Evolutionary conservation across 106 monocot species (phyloP), one percentile per base, ranked within the genome.

Genomic region (Narthecium ossifragum): DNA sequence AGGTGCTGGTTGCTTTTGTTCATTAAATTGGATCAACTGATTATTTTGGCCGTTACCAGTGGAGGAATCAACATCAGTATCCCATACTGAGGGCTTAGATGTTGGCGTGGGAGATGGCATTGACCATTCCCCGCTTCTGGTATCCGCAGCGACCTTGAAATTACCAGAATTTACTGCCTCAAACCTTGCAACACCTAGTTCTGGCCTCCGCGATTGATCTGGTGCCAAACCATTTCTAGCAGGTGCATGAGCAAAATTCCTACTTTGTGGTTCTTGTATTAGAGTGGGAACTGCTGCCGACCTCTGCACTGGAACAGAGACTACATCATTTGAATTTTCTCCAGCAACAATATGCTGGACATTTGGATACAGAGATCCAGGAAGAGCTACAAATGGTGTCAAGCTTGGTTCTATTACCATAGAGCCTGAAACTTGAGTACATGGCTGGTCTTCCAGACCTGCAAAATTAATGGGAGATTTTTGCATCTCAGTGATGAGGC

Each of bases 31-130:
- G 26, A 30, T 25, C 0, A 31, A 39, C 18, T 30, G 27, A 64
- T 31, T 40, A 13, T 6, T 57, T 27, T 53, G 59, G 24, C 26
- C 57, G 51, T 38, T 51, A 51, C 58, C 63, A 43, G 66, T 23
- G 15, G 55, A 37, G 29, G 61, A 66, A 45, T 32, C 27, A 31
- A 8, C 22, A 45, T 30, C 57, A 50, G 33, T 2, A 26, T 62
- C 61, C 67, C 55, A 30, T 17, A 40, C 57, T 18, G 66, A 70
- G 51, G 40, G 54, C 26, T 61, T 46, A 9, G 63, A 13, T 28
- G 50, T 26, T 32, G 86, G 86, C 7, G 75, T 87, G 24, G 82
- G 78, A 59, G 86, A 87, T 40, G 78, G 82, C 59, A 82, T 53
- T 23, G 86, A 74, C 67, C 74, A 75, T 47, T 72, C 67, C 23